These are phyloP conservation scores for Xylariaceae sp. DNA, from an alignment of 2,329 filamentous ascomycete genomes.

Conservation along the genomic window DNA sequence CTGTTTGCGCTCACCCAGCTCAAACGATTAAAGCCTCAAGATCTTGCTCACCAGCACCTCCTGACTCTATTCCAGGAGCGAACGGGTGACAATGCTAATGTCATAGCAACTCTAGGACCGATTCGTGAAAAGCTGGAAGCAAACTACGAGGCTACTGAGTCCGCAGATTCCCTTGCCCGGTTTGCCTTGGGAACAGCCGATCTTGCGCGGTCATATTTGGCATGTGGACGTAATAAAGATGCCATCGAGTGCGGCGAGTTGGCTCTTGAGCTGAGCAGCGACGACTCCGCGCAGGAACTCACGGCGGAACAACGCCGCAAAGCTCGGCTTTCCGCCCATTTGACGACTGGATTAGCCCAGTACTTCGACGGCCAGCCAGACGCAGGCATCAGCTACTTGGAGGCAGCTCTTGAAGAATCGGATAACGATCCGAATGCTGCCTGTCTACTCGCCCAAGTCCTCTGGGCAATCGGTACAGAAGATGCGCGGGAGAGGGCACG, in stretches of 20 bases:
- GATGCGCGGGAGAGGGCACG: conserved; percentile 71
- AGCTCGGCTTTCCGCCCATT: conserved; percentile 73
- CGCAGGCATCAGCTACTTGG: conserved; percentile 72
- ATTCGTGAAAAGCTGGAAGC: conserved; percentile 69
- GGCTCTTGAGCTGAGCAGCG: conserved; percentile 71
- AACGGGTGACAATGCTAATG: conserved; percentile 60
- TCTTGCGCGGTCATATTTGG: conserved; percentile 76
- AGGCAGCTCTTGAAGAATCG: conserved; percentile 72
- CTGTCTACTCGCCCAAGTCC: conserved; percentile 81
- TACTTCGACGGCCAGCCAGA: conserved; percentile 65
- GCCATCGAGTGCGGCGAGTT: conserved; percentile 77
- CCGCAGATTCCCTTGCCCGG: conserved; percentile 61
- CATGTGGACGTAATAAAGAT: conserved; percentile 55
- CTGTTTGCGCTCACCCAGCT: conserved; percentile 85
- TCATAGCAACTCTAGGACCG: conserved; percentile 57
- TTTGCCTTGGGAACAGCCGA: conserved; percentile 85
- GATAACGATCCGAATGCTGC: conserved; percentile 73
- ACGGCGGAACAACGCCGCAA: conserved; percentile 60
- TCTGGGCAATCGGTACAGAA: conserved; percentile 82
- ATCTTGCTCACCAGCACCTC: conserved; percentile 71
- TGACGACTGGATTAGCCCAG: conserved; percentile 78
- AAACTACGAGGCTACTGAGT: conserved; percentile 81
- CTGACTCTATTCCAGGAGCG: conserved; percentile 77
- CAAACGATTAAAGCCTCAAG: conserved; percentile 61
- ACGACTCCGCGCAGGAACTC: conserved; percentile 63